These are phyloP conservation scores for Ustilago tritici DNA, from an alignment of 1,284 basidiomycete genomes.

Conservation along the genomic window DNA sequence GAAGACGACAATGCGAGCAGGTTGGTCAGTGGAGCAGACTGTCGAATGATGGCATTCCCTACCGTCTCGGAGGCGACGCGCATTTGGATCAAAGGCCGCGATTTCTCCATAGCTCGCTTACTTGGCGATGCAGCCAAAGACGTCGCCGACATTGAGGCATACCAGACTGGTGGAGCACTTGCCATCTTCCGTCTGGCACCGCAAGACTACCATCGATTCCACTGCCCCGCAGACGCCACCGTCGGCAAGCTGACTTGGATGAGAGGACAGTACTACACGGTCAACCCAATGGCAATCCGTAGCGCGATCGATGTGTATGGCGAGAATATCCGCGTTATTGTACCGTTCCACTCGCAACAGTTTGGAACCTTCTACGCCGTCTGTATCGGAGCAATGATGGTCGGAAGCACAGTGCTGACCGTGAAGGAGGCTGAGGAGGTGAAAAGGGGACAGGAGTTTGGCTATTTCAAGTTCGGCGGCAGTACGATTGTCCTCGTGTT, in stretches of 20 bases:
- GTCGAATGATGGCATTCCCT: constrained; percentile 92
- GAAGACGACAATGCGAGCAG: constrained; percentile 79
- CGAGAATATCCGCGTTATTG: constrained; percentile 79
- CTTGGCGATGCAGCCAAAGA: constrained; percentile 75
- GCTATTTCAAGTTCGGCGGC: constrained; percentile 72
- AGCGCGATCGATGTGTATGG: constrained; percentile 87
- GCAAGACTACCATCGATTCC: constrained; percentile 94
- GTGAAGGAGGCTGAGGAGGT: constrained; percentile 85
- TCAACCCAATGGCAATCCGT: constrained; percentile 85
- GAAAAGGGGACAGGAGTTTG: constrained; percentile 86
- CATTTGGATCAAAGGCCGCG: constrained; percentile 97
- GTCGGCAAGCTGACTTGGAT: constrained; percentile 72
- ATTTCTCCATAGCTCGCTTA: constrained; percentile 83
- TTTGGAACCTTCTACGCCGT: constrained; percentile 57
- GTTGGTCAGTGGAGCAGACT: constrained; percentile 90
- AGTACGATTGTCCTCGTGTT: constrained; percentile 64
- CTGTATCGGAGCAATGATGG: constrained; percentile 73
- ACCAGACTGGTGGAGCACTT: constrained; percentile 80
- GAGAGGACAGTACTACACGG: constrained; percentile 67
- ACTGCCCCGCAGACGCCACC: constrained; percentile 86
- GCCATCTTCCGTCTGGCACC: constrained; percentile 83
- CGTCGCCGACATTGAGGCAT: constrained; percentile 73
- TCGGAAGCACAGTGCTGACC: constrained; percentile 79
- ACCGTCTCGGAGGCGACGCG: constrained; percentile 84
- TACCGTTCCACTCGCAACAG: constrained; percentile 68